Percentiles rank a stretch among this genome's conserved stretches.
Conservation (phyloP, 257 asterid genomes). For the Solanum lycopersicoides region DNA sequence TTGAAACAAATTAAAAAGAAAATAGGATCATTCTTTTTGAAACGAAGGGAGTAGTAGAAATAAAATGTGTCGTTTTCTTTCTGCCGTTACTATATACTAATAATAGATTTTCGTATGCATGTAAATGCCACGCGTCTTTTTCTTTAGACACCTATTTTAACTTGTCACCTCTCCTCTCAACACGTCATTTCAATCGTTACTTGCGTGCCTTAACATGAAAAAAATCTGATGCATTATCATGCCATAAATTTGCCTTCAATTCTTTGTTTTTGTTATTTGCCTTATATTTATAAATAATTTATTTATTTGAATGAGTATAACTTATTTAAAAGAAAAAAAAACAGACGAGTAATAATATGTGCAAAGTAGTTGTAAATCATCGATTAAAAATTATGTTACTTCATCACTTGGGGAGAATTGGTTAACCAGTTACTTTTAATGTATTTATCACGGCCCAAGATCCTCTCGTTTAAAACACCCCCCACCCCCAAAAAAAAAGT, state of each 20-base stretch:
- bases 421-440: too few species aligned
- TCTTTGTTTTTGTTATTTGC: not conserved
- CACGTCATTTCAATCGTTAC: not conserved
- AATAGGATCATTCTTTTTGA: too few species aligned
- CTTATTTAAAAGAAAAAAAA: not conserved
- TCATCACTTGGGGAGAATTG: too few species aligned
- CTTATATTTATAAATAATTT: not conserved
- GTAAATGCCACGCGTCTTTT: not conserved
- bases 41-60: not conserved
- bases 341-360: not conserved
- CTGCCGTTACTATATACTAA: not conserved
- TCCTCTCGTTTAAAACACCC: too few species aligned
- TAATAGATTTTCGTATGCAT: not conserved
- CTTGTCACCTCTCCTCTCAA: not conserved
- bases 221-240: not conserved
- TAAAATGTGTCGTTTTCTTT: not conserved
- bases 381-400: not conserved
- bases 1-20: too few species aligned
- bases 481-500: too few species aligned
- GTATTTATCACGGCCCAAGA: too few species aligned
- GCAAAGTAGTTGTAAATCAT: not conserved
- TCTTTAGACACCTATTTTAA: not conserved
- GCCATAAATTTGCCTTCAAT: not conserved
- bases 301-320: not conserved
- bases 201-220: not conserved